These are phyloP conservation scores for Harringtonia aguacate DNA, from an alignment of 2,329 filamentous ascomycete genomes.

Conservation along the genomic window DNA sequence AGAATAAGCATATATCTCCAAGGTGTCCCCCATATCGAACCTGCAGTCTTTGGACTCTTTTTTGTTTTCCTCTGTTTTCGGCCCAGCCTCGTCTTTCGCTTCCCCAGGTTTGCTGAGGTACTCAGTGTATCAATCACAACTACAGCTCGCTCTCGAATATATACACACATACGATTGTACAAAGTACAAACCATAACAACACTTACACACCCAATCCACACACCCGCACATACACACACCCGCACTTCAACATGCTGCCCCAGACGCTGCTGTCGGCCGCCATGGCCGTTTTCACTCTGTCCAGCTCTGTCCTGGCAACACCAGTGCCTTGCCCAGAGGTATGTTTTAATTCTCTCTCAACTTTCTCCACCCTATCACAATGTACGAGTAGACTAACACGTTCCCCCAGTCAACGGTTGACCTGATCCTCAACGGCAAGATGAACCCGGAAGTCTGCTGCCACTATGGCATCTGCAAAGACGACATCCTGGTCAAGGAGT, in stretches of 20 bases:
- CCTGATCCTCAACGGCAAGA: conserved; percentile 34
- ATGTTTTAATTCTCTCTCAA: conserved; percentile 9
- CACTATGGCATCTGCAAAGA: conserved; percentile 42
- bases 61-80: neutral
- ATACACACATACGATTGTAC: too few relatives aligned
- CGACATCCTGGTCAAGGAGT: conserved; percentile 30
- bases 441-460: conserved; percentile 39
- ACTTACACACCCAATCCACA: too few relatives aligned
- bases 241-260: neutral
- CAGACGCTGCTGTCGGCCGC: conserved; percentile 6
- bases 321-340: conserved; percentile 30
- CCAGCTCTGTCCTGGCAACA: conserved; percentile 17
- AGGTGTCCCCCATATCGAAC: neutral
- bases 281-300: conserved; percentile 15
- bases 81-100: neutral
- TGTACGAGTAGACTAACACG: neutral
- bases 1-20: conserved; percentile 1
- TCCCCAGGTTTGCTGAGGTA: neutral
- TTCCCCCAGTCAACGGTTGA: conserved; percentile 23
- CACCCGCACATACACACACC: neutral
- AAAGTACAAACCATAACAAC: too few relatives aligned
- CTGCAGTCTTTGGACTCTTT: neutral
- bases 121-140: too few relatives aligned
- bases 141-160: too few relatives aligned
- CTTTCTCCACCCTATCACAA: neutral